phyloP scores from a whole-genome alignment of 1,284 basidiomycete genomes.

The Boletellus deceptivus region DNA sequence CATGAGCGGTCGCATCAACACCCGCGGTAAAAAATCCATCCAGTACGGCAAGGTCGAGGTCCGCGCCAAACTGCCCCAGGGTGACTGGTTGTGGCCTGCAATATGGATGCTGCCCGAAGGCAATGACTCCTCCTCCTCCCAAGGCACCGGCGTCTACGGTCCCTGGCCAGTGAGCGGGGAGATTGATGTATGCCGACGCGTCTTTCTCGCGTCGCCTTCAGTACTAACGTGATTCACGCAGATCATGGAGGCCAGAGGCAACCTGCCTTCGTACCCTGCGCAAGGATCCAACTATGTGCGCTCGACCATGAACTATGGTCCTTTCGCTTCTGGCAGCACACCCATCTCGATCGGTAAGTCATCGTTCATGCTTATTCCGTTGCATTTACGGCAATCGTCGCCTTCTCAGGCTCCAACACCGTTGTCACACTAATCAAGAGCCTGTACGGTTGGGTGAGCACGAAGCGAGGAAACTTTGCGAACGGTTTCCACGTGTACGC shows the following conservation, averaged over 20 bases:
- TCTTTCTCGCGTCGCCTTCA: not conserved
- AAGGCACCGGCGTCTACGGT: constrained; percentile 54
- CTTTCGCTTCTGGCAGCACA: constrained; percentile 38
- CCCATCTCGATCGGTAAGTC: constrained; percentile 52
- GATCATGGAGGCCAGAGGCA: constrained; percentile 75
- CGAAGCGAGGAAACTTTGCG: constrained; percentile 62
- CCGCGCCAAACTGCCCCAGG: constrained; percentile 38
- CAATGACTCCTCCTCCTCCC: constrained; percentile 24
- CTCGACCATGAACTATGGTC: constrained; percentile 77
- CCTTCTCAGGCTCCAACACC: constrained; percentile 12
- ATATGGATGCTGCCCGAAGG: constrained; percentile 80
- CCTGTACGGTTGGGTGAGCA: constrained; percentile 64
- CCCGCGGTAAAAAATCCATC: constrained; percentile 59
- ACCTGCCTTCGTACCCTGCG: constrained; percentile 56
- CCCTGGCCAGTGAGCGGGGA: constrained; percentile 73
- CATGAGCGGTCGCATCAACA: constrained; percentile 71
- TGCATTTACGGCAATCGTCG: not conserved
- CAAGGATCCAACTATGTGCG: constrained; percentile 73
- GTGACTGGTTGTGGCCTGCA: constrained; percentile 81
- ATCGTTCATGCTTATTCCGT: constrained; percentile 12
- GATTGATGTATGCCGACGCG: constrained; percentile 54
- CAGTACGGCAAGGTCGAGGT: constrained; percentile 75
- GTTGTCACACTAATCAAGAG: constrained; percentile 27
- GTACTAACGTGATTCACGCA: constrained; percentile 28
- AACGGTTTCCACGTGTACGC: constrained; percentile 71